A percentile compares a stretch with the other conserved stretches of the same genome.
Evolutionary conservation across 1,139 yeast genomes (phyloP).

Genomic region (Suzukiozyma palmioleophila): DNA sequence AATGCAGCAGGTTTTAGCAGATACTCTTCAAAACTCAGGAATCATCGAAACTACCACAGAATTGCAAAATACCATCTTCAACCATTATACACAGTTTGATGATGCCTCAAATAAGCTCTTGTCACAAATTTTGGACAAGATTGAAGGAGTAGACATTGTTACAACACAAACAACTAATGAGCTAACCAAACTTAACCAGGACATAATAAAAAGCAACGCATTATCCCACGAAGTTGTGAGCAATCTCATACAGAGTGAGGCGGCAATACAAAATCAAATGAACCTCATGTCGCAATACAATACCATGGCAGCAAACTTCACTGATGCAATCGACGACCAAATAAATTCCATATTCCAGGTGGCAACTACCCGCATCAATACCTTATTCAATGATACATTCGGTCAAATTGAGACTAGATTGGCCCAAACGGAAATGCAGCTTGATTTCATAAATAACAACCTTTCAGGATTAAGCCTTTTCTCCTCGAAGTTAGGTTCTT

Average conservation of each 20-base stretch:
- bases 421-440: background rate
- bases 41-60: background rate
- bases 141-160: constrained; percentile 2
- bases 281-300: background rate
- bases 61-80: background rate
- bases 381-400: background rate
- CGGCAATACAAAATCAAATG: background rate
- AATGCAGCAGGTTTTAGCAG: background rate
- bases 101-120: background rate
- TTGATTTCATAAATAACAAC: background rate
- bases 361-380: background rate
- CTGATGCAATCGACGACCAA: background rate
- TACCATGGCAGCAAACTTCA: background rate
- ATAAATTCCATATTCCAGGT: background rate
- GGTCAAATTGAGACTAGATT: background rate
- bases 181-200: background rate
- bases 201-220: background rate
- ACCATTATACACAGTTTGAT: background rate
- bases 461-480: background rate
- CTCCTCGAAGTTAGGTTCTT: background rate
- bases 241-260: background rate
- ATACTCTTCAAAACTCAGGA: background rate
- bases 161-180: background rate
- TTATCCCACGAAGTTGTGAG: background rate
- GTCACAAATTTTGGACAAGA: background rate